Evolutionary conservation across 495 filamentous ascomycete genomes (phyloP).

Genomic region (Cairneyella variabilis): DNA sequence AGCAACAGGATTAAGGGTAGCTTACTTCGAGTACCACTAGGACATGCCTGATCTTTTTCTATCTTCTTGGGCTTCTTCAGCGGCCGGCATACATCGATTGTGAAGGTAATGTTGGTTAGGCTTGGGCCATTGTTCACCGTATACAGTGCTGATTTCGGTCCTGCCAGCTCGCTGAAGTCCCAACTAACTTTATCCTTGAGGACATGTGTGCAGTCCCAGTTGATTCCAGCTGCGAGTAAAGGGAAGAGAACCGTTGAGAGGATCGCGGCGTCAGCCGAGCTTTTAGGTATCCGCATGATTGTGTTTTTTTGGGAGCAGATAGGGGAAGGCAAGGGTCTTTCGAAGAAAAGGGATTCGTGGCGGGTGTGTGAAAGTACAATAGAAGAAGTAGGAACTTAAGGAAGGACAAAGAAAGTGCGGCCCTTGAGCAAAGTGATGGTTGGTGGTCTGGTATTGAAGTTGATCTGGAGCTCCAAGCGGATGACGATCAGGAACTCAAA

Average conservation of each 20-base stretch:
- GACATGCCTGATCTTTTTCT: conserved; percentile 50
- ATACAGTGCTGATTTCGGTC: conserved; percentile 71
- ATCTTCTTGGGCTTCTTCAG: conserved; percentile 51
- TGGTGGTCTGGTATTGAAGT: neutral
- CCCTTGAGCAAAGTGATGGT: neutral
- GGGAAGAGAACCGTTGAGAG: conserved; percentile 45
- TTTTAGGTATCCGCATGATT: conserved; percentile 26
- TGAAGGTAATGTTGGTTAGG: conserved; percentile 72
- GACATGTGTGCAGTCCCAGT: conserved; percentile 62
- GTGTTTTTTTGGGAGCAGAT: neutral
- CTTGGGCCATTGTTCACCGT: conserved; percentile 39
- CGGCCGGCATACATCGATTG: conserved; percentile 75
- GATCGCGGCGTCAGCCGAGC: conserved; percentile 27
- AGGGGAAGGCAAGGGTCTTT: neutral
- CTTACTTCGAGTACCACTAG: conserved; percentile 58
- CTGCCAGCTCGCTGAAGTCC: conserved; percentile 61
- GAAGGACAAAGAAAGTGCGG: neutral
- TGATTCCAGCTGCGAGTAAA: conserved; percentile 39
- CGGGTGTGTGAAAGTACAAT: neutral
- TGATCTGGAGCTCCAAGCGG: neutral
- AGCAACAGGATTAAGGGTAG: neutral
- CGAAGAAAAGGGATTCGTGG: neutral
- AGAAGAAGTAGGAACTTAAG: neutral
- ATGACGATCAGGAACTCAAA: neutral
- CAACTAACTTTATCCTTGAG: conserved; percentile 54